phyloP scores from a whole-genome alignment of 2,329 filamentous ascomycete genomes.

The Zymoseptoria tritici region DNA sequence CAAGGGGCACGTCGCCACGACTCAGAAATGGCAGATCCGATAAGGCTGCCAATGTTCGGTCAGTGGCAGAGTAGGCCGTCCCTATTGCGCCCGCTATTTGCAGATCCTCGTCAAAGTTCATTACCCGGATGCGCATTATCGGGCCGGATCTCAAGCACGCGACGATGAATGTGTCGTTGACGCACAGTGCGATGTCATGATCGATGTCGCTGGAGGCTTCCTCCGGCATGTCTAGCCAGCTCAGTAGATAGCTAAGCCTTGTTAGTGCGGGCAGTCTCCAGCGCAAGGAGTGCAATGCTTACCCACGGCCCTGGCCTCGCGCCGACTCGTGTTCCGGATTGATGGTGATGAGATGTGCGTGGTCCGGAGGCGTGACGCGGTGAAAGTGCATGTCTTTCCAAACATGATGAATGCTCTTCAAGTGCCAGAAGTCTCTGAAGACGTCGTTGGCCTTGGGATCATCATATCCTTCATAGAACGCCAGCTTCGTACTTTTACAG shows the following conservation, averaged over 20 bases:
- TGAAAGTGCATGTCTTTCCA: neutral
- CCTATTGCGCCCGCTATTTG: neutral
- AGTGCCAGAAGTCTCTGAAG: neutral
- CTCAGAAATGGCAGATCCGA: no score
- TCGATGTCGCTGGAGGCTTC: neutral
- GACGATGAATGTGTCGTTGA: neutral
- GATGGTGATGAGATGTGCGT: neutral
- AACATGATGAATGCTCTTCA: neutral
- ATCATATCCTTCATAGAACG: neutral
- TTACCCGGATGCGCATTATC: neutral
- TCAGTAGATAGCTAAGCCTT: neutral
- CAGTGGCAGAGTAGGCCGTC: neutral
- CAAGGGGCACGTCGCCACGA: no score
- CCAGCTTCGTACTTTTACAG: neutral
- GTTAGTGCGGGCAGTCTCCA: neutral
- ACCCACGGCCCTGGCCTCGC: neutral
- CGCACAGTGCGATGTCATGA: neutral
- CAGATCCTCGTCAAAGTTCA: neutral
- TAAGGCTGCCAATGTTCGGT: no score
- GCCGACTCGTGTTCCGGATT: neutral
- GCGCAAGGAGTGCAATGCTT: neutral
- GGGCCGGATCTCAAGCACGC: neutral
- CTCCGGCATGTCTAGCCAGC: neutral
- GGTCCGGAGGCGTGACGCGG: neutral
- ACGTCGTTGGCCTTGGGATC: neutral